Conservation (phyloP, 2,329 filamentous ascomycete species). For the Orbilia quercus region DNA sequence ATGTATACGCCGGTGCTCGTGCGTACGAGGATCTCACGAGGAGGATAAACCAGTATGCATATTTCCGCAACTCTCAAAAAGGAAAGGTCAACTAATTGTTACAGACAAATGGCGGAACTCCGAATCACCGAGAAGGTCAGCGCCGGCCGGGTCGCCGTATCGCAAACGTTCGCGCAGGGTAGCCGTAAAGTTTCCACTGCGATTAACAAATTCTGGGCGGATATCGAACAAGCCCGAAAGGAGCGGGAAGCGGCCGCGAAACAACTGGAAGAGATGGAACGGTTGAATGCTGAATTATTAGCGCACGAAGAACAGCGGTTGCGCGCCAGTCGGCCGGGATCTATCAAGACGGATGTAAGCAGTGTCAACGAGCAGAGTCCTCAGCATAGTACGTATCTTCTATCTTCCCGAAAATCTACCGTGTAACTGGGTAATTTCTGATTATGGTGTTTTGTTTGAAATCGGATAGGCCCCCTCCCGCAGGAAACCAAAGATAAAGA, state of each 20-base stretch:
- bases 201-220: constrained; percentile 88
- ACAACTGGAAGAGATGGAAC: constrained; percentile 69
- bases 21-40: constrained; percentile 95
- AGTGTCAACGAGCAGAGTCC: constrained; percentile 54
- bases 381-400: constrained; percentile 42
- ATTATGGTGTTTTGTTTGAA: constrained; percentile 3
- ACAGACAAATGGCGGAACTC: constrained; percentile 83
- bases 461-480: constrained; percentile 36
- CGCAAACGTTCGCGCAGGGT: constrained; percentile 88
- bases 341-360: constrained; percentile 53
- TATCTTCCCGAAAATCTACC: too few relatives aligned
- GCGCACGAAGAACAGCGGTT: constrained; percentile 65
- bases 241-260: constrained; percentile 72
- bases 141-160: constrained; percentile 82
- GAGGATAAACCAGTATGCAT: constrained; percentile 13
- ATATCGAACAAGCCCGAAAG: constrained; percentile 82
- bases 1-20: constrained; percentile 91
- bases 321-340: constrained; percentile 57
- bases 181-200: constrained; percentile 87
- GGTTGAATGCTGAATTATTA: constrained; percentile 65
- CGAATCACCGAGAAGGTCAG: constrained; percentile 92
- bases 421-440: constrained; percentile 20
- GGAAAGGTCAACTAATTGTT: constrained; percentile 1
- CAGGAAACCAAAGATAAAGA: constrained; percentile 52
- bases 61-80: neutral